Conservation (phyloP, 164 flowering plant genomes). For the Litsea cubeba region DNA sequence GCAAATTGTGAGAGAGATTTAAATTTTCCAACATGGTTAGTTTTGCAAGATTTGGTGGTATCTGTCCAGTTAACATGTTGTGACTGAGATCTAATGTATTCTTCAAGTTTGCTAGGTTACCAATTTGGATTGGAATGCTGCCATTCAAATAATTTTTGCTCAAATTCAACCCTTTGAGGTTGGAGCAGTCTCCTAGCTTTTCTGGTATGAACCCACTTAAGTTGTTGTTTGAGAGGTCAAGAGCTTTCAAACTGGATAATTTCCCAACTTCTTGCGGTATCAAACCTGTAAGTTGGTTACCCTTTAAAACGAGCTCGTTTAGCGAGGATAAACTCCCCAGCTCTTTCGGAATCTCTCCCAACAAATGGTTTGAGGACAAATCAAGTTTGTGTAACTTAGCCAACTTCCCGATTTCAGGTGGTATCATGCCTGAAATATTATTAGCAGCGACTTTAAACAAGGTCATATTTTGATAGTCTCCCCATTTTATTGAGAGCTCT, state of each 20-base stretch:
- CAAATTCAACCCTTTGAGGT: neutral
- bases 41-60: constrained; percentile 35
- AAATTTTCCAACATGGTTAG: constrained; percentile 35
- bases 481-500: constrained; percentile 29
- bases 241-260: neutral
- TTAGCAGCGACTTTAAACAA: too few species aligned
- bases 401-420: neutral
- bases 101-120: constrained; percentile 30
- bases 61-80: constrained; percentile 43
- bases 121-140: constrained; percentile 38
- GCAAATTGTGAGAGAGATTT: constrained; percentile 47
- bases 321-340: too few species aligned
- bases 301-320: too few species aligned
- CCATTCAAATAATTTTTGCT: constrained; percentile 26
- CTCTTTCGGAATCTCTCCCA: neutral
- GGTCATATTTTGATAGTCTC: neutral
- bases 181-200: neutral
- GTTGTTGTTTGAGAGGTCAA: too few species aligned
- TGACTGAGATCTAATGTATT: constrained; percentile 48
- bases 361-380: neutral
- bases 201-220: neutral
- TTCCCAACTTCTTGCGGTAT: constrained; percentile 4
- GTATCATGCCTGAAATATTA: too few species aligned
- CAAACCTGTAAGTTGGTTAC: neutral
- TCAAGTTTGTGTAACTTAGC: neutral